phyloP scores from a whole-genome alignment of 129 eudicot species.

The Centaurea solstitialis region DNA sequence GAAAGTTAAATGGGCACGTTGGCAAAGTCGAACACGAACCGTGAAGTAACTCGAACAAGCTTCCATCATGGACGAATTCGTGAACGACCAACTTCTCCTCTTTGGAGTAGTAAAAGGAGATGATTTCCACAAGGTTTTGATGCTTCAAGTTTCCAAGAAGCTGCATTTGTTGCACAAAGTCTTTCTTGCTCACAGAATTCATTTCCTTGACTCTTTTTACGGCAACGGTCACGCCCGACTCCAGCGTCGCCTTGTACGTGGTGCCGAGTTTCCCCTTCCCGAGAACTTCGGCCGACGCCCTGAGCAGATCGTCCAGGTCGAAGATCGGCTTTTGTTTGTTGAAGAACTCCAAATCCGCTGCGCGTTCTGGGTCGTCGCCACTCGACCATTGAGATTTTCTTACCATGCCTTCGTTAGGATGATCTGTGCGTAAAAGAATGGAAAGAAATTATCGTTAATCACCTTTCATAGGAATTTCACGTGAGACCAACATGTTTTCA shows the following conservation, averaged over 20 bases:
- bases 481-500: no score
- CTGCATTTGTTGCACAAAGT: slow-evolving; percentile 66
- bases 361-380: slow-evolving; percentile 50
- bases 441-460: no score
- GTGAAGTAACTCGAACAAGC: slow-evolving; percentile 61
- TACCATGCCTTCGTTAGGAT: slow-evolving; percentile 8
- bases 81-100: slow-evolving; percentile 67
- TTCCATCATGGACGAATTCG: slow-evolving; percentile 59
- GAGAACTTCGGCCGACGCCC: slow-evolving; percentile 64
- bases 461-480: no score
- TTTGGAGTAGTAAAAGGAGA: slow-evolving; percentile 56
- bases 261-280: slow-evolving; percentile 76
- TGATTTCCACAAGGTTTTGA: slow-evolving; percentile 55
- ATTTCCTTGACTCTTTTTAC: slow-evolving; percentile 59
- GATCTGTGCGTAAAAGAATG: slow-evolving; percentile 16
- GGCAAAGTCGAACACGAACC: slow-evolving; percentile 43
- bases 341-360: slow-evolving; percentile 46
- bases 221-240: slow-evolving; percentile 44
- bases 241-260: slow-evolving; percentile 73
- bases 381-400: slow-evolving; percentile 52
- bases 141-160: slow-evolving; percentile 63
- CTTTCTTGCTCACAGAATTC: slow-evolving; percentile 53
- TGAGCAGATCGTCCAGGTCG: slow-evolving; percentile 66
- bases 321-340: slow-evolving; percentile 47
- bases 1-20: background rate